Base-by-base conservation (phyloP, 2,329 filamentous ascomycete species). In the Penicillium sp. region DNA sequence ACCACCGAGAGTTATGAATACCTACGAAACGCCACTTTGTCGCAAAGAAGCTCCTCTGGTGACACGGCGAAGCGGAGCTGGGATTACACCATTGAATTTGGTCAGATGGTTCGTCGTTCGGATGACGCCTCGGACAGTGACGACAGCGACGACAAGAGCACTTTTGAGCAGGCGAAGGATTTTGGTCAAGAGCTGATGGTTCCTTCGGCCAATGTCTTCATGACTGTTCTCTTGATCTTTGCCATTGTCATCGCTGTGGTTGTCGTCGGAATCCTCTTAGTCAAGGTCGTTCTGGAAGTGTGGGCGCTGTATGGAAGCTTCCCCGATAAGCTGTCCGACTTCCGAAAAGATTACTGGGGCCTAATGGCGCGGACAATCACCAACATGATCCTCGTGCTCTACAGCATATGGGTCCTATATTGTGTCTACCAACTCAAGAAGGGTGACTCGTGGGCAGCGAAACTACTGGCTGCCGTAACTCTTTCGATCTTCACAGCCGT, bases 321-420 rank as follows among this genome's bases (percentile, higher is more conserved):
- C 65, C 91, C 93, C 11, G 79, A 89, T 65, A 80, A 81, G 30
- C 80, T 97, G 49, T 76, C 82, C 13, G 85, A 87, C 38, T 97
- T 97, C 80, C 87, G 93, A 58, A 88, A 95, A 74, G 88, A 95
- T 69, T 97, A 97, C 77, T 97, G 93, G 93, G 87, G 88, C 58
- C 83, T 90, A 47, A 86, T 99, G 67, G 88, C 86, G 38, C 88
- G 92, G 53, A 87, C 90, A 13, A 87, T 97, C 63, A 95, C 90
- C 36, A 88, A 88, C 58, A 78, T 99, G 70, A 90, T 99, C 60
- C 79, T 97, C 53, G 76, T 97, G 14, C 81, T 97, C 2, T 99
- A 97, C 72, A 89, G 93, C 54, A 82, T 95, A 53, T 97, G 93
- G 93, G 89, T 90, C 0, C 75, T 97, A 36, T 97, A 95, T 73